Percentiles rank a stretch among this genome's conserved stretches.
Evolutionary conservation across 2,329 filamentous ascomycete genomes (phyloP).

Genomic region (Pestalotiopsis fici): DNA sequence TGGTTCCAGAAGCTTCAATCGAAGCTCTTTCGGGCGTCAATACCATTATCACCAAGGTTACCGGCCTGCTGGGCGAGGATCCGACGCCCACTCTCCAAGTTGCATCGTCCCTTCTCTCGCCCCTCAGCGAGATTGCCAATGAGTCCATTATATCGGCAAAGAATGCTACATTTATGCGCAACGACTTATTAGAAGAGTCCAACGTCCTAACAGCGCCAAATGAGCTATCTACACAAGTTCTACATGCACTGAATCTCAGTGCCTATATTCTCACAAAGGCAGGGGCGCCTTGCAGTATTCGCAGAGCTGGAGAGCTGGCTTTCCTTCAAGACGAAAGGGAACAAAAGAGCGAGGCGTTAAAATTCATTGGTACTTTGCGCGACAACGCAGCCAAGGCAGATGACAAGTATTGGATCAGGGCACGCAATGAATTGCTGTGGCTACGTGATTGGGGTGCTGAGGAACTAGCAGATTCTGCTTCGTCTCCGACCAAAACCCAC

Average conservation of each 20-base stretch:
- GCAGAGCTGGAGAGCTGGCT: constrained; percentile 61
- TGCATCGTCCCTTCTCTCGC: constrained; percentile 46
- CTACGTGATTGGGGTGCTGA: constrained; percentile 70
- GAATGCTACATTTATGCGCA: constrained; percentile 47
- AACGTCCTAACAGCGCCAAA: constrained; percentile 68
- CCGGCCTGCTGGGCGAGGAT: constrained; percentile 61
- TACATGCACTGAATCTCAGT: constrained; percentile 65
- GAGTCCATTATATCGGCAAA: constrained; percentile 36
- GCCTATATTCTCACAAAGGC: constrained; percentile 55
- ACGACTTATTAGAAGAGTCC: constrained; percentile 55
- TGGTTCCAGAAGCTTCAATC: constrained; percentile 59
- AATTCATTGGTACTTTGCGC: constrained; percentile 56
- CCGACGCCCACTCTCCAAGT: constrained; percentile 53
- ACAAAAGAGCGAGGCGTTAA: constrained; percentile 60
- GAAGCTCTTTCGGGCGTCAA: constrained; percentile 64
- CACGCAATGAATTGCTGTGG: constrained; percentile 70
- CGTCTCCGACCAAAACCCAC: constrained; percentile 30
- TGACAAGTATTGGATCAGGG: constrained; percentile 63
- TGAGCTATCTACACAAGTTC: constrained; percentile 54
- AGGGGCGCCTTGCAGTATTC: constrained; percentile 52
- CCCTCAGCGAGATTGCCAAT: constrained; percentile 32
- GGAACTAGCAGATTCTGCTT: constrained; percentile 30
- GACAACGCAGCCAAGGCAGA: constrained; percentile 56
- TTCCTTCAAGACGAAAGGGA: constrained; percentile 65
- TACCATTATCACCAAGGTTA: constrained; percentile 59